Evolutionary conservation across 441 rosid genomes (phyloP), one percentile per base, ranked within the genome.

Genomic region (Gossypium gossypioides): DNA sequence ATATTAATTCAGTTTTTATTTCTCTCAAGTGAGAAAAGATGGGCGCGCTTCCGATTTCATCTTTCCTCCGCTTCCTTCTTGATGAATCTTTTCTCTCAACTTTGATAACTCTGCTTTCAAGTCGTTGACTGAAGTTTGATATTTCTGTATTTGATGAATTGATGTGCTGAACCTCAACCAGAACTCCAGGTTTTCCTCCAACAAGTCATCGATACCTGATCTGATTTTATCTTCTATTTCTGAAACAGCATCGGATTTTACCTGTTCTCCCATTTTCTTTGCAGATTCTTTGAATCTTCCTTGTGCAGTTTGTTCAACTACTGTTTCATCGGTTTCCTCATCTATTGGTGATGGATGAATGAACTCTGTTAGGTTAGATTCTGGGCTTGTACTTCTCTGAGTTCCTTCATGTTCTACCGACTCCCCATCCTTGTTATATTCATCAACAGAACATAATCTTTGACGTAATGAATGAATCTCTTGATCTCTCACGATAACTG

Each of bases 131-230:
- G 90, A 80, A 32, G 80, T 86, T 65, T 90, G 90, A 75, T 83
- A 95, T 80, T 89, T 91, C 51, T 78, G 84, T 78, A 89, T 84
- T 82, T 91, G 95, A 77, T 91, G 95, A 66, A 89, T 80, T 0
- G 93, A 82, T 21, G 88, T 85, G 86, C 99, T 89, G 76, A 92
- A 92, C 72, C 97, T 89, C 84, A 95, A 76, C 99, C 96, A 95
- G 80, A 95, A 95, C 81, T 87, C 97, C 3, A 92, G 82, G 72
- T 95, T 95, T 78, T 91, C 95, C 81, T 95, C 99, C 82, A 95
- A 81, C 32, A 89, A 76, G 27, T 78, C 81, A 66, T 95, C 93
- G 15, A 92, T 95, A 15, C 84, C 92, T 2, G 77, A 73, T 7
- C 97, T 84, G 54, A 95, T 75, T 78, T 85, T 86, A 68, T 89